Evolutionary conservation across 2,329 filamentous ascomycete species (phyloP).

Genomic region (Aureobasidium subglaciale): DNA sequence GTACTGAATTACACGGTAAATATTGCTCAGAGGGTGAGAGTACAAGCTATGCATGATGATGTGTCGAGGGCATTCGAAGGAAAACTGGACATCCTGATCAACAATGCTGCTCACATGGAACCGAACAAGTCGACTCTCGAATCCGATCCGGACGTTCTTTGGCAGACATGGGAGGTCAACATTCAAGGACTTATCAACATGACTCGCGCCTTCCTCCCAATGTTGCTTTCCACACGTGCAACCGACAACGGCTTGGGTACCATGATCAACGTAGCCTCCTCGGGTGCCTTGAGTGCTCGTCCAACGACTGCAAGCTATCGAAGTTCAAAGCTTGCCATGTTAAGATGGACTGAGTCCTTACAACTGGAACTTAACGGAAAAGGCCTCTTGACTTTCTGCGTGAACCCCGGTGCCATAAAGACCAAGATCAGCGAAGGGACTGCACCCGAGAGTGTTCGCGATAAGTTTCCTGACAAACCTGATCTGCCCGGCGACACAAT

Average conservation of each 20-base stretch:
- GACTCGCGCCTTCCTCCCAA: conserved; percentile 40
- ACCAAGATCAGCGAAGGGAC: conserved; percentile 35
- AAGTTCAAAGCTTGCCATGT: conserved; percentile 38
- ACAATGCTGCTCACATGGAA: conserved; percentile 38
- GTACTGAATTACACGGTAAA: conserved; percentile 40
- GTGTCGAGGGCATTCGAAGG: conserved; percentile 28
- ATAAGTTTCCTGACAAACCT: conserved; percentile 24
- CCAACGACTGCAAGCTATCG: conserved; percentile 40
- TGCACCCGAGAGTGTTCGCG: conserved; percentile 27
- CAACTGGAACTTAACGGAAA: conserved; percentile 37
- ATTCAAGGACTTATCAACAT: conserved; percentile 36
- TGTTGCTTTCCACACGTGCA: conserved; percentile 31
- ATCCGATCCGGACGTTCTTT: conserved; percentile 35
- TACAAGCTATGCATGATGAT: conserved; percentile 29
- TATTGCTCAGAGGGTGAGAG: conserved; percentile 33
- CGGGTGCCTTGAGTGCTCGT: conserved; percentile 30
- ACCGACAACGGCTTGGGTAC: conserved; percentile 29
- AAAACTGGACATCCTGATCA: conserved; percentile 40
- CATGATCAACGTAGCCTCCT: conserved; percentile 36
- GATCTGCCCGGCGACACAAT: conserved; percentile 27
- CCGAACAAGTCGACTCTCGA: conserved; percentile 24
- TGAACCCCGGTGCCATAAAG: conserved; percentile 42
- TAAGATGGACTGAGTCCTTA: conserved; percentile 40
- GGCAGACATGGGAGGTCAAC: conserved; percentile 44
- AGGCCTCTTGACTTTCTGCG: conserved; percentile 34